phyloP scores from a whole-genome alignment of 2,329 filamentous ascomycete genomes.

The Neofusicoccum ribis region DNA sequence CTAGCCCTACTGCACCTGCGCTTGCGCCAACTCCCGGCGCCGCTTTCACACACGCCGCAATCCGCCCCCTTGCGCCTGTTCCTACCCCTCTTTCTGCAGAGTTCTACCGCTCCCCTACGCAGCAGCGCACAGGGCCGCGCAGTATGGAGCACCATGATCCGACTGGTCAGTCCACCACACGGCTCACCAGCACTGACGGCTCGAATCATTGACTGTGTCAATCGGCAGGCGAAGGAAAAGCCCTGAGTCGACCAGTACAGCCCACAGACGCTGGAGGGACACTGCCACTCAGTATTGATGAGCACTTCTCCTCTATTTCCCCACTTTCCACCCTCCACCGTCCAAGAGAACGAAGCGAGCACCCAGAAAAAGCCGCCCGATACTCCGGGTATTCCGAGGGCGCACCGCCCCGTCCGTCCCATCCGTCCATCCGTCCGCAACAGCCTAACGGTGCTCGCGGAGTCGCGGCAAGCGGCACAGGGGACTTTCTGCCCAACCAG shows the following conservation, averaged over 20 bases:
- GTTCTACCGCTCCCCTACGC: neutral
- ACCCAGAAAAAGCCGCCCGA: neutral
- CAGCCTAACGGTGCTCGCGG: neutral
- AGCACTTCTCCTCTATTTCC: constrained; percentile 7
- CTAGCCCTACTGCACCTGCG: constrained; percentile 1
- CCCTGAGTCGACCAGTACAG: constrained; percentile 1
- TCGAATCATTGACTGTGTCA: constrained; percentile 2
- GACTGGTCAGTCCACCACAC: neutral
- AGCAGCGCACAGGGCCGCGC: constrained; percentile 4
- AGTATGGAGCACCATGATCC: neutral
- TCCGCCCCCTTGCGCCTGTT: neutral
- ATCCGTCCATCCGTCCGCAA: constrained; percentile 7
- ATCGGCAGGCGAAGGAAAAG: constrained; percentile 4
- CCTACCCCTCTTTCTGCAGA: constrained; percentile 4
- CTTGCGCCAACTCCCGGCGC: neutral
- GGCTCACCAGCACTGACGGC: neutral
- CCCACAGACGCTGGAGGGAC: constrained; percentile 1
- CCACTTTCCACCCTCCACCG: constrained; percentile 1
- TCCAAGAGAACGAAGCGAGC: constrained; percentile 1
- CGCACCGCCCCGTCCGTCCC: constrained; percentile 5
- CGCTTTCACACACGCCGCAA: constrained; percentile 1
- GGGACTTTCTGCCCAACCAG: neutral
- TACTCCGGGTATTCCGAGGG: neutral
- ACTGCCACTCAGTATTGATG: constrained; percentile 12
- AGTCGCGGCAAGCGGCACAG: neutral